Conservation (phyloP, 345 rosid species). For the Citrus sinensis region DVS_A1.0 CM039168.1:14902501-14903000, state of each 20-base stretch:
- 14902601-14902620: background rate
- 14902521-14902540: slow-evolving; percentile 72
- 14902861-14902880: background rate
- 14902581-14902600: background rate
- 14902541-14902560: background rate
- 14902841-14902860: background rate
- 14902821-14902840: background rate
- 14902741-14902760: too few relatives aligned
- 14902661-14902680: background rate
- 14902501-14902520: slow-evolving; percentile 83
- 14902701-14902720: background rate
- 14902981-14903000: background rate
- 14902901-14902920: background rate
- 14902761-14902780: background rate
- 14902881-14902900: background rate
- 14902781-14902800: background rate
- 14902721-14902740: background rate
- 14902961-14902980: background rate
- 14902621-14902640: background rate
- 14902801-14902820: background rate
- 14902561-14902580: background rate
- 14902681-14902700: background rate
- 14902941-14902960: background rate
- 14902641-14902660: slow-evolving; percentile 2
- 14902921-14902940: background rate